phyloP scores from a whole-genome alignment of 2,329 filamentous ascomycete genomes.

The Aspergillus sergii region DNA sequence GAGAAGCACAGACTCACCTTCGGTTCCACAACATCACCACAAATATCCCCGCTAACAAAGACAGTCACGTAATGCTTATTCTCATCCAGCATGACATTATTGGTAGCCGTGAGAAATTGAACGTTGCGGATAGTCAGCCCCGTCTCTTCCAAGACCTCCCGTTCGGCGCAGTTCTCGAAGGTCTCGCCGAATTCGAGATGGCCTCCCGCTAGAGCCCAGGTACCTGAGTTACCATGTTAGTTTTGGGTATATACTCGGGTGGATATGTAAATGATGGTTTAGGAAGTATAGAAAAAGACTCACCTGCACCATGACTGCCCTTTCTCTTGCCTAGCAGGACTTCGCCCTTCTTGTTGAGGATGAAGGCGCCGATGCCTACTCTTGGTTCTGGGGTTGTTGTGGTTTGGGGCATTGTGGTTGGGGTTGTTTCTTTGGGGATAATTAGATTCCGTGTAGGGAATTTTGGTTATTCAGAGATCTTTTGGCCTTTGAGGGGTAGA shows the following conservation, averaged over 20 bases:
- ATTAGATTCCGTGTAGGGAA: too few species aligned
- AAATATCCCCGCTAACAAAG: constrained; percentile 61
- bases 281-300: not conserved
- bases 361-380: constrained; percentile 54
- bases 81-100: constrained; percentile 62
- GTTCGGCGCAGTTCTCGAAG: constrained; percentile 61
- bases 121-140: constrained; percentile 59
- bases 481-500: too few species aligned
- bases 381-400: constrained; percentile 22
- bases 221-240: constrained; percentile 44
- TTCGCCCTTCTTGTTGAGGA: constrained; percentile 44
- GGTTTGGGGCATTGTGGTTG: not conserved
- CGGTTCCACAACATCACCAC: constrained; percentile 53
- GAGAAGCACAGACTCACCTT: constrained; percentile 47
- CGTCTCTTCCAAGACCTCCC: constrained; percentile 73
- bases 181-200: constrained; percentile 72
- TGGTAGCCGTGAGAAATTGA: constrained; percentile 63
- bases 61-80: constrained; percentile 74
- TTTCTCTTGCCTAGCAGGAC: constrained; percentile 53
- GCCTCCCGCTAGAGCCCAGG: constrained; percentile 70
- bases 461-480: too few species aligned
- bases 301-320: constrained; percentile 52
- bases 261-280: too few species aligned
- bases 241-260: not conserved
- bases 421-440: not conserved